Base-by-base conservation (phyloP, 768 basidiomycete species). In the Suillus decipiens region DNA sequence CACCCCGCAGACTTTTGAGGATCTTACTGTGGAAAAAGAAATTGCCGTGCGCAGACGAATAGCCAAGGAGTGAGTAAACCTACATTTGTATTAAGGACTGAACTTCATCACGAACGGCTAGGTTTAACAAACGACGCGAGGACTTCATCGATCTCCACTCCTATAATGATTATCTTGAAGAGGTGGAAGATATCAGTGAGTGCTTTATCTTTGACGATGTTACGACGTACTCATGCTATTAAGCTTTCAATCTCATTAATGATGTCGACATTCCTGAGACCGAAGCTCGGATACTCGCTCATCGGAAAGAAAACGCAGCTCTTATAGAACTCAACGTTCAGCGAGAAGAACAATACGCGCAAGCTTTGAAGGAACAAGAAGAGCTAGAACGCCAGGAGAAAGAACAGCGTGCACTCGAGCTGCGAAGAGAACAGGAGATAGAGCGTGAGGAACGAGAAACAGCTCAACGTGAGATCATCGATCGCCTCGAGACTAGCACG, bases 131-230 rank as follows among this genome's bases (percentile, higher is more conserved):
- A 77, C 84, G 89, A 36, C 79, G 88, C 47, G 93, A 96, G 61
- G 97, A 99, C 75, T 99, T 99, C 72, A 76, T 77, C 0, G 88
- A 89, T 72, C 80, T 93, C 47, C 82, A 85, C 12, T 81, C 85
- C 17, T 98, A 96, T 76, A 97, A 99, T 70, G 92, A 99, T 72
- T 99, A 99, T 72, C 84, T 99, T 12, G 95, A 99, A 75, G 88
- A 93, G 73, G 95, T 96, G 2, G 96, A 99, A 77, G 93, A 97
- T 69, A 89, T 98, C 67, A 86, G 89, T 88, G 66, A 72, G 87
- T 72, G 9, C 31, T 61, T 34, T 12, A 14, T 9, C 33, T 24
- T 48, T 33, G 8, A 54, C 22, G 8, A 12, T 9, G 31, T 12
- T 19, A 15, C 17, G 28, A 39, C 33, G 31, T 58, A 6, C 51